phyloP scores from a whole-genome alignment of 208 protist species.

The Leishmania amazonensis region DNA sequence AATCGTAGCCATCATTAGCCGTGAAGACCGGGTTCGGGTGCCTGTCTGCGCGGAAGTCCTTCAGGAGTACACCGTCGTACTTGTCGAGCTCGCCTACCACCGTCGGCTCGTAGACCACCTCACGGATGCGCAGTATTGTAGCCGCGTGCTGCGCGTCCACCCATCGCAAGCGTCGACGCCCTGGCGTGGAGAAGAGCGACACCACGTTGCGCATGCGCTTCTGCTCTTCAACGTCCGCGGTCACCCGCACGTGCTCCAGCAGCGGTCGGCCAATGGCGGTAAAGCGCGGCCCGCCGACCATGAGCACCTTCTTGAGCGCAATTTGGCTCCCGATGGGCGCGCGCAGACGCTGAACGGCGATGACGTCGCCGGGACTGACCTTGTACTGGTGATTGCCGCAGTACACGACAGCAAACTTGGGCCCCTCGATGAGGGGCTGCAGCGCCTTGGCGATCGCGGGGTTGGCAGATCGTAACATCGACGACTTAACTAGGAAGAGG shows the following conservation, averaged over 20 bases:
- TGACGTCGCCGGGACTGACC: constrained; percentile 77
- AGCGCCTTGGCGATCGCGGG: constrained; percentile 44
- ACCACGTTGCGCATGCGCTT: constrained; percentile 89
- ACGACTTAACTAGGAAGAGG: neutral
- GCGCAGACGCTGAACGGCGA: constrained; percentile 80
- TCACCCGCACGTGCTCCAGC: constrained; percentile 63
- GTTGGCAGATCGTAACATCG: constrained; percentile 47
- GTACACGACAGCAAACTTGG: constrained; percentile 91
- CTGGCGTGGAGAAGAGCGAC: constrained; percentile 75
- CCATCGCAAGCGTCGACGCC: constrained; percentile 67
- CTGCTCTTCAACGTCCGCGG: constrained; percentile 90
- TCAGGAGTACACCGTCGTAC: constrained; percentile 63
- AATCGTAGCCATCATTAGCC: constrained; percentile 62
- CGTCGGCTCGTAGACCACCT: constrained; percentile 72
- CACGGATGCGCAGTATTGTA: constrained; percentile 82
- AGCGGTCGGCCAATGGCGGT: constrained; percentile 90
- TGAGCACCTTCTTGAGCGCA: constrained; percentile 87
- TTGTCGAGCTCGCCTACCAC: constrained; percentile 86
- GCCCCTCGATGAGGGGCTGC: constrained; percentile 55
- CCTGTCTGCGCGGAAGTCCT: constrained; percentile 41
- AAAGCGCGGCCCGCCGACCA: constrained; percentile 86
- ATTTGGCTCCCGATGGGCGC: constrained; percentile 82
- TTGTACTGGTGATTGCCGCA: constrained; percentile 92
- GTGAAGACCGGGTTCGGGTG: constrained; percentile 74
- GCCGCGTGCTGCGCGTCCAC: constrained; percentile 78